Percentiles rank a stretch among this genome's conserved stretches.
Evolutionary conservation across 352 stramenopile species (phyloP).

Genomic region (Phytophthora pisi): DNA sequence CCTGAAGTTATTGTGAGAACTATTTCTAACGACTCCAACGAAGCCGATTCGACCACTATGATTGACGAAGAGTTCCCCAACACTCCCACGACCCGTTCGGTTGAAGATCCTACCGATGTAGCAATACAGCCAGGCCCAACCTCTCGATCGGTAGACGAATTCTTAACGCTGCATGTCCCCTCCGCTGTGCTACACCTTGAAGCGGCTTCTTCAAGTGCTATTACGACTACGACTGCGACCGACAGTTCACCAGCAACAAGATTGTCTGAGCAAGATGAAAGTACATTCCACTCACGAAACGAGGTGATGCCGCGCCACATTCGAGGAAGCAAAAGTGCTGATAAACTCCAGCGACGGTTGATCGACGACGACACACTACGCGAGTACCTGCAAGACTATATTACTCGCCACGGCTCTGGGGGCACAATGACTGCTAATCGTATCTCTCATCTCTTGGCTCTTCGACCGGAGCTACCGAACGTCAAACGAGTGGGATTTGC

Average conservation of each 20-base stretch:
- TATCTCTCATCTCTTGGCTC: slow-evolving; percentile 45
- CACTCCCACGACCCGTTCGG: slow-evolving; percentile 31
- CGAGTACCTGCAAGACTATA: slow-evolving; percentile 47
- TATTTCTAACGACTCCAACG: neutral
- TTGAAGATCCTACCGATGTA: slow-evolving; percentile 18
- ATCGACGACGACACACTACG: slow-evolving; percentile 40
- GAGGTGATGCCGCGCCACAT: neutral
- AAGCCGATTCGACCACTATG: neutral
- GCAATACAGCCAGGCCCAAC: slow-evolving; percentile 19
- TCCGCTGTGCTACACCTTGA: slow-evolving; percentile 26
- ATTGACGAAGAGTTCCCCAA: slow-evolving; percentile 11
- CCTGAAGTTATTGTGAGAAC: neutral
- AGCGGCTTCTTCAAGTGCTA: slow-evolving; percentile 17
- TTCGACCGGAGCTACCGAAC: slow-evolving; percentile 39
- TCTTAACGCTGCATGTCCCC: slow-evolving; percentile 26
- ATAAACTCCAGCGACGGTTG: slow-evolving; percentile 7
- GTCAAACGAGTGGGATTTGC: slow-evolving; percentile 39
- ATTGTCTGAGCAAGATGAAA: slow-evolving; percentile 12
- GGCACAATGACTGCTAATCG: slow-evolving; percentile 48
- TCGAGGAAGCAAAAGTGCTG: slow-evolving; percentile 14
- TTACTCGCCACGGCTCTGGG: slow-evolving; percentile 37
- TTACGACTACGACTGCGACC: slow-evolving; percentile 3
- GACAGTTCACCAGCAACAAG: slow-evolving; percentile 14
- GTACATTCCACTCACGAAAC: slow-evolving; percentile 1
- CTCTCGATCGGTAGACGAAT: slow-evolving; percentile 27